These are phyloP conservation scores for Fonsecaea monophora DNA, from an alignment of 2,329 filamentous ascomycete species.

Conservation along the genomic window DNA sequence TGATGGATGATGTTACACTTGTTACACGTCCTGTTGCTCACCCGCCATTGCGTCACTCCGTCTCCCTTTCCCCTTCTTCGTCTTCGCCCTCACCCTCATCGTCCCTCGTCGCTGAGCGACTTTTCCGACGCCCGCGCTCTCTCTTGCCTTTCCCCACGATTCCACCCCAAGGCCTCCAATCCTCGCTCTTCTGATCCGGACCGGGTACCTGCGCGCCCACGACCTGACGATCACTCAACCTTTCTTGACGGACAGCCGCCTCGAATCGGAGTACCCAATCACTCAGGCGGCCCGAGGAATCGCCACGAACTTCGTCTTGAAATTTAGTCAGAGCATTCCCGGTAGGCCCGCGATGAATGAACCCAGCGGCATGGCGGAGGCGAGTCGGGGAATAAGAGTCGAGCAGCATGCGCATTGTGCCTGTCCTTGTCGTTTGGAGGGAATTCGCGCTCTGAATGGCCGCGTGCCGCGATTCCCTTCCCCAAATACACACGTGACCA, in stretches of 20 bases:
- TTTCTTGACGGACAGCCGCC: conserved; percentile 9
- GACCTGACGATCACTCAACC: conserved; percentile 17
- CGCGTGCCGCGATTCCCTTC: conserved; percentile 22
- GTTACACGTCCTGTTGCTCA: not conserved
- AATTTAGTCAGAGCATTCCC: conserved; percentile 7
- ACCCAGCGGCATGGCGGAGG: conserved; percentile 23
- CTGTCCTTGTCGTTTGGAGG: conserved; percentile 26
- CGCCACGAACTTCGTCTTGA: conserved; percentile 19
- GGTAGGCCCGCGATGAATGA: conserved; percentile 11
- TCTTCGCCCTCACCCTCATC: not conserved
- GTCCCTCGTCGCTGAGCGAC: not conserved
- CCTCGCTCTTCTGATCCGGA: not conserved
- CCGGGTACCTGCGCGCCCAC: conserved; percentile 2
- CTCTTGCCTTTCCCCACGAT: not conserved
- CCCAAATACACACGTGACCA: conserved; percentile 47
- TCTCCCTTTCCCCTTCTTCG: conserved; percentile 1
- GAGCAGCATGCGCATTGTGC: conserved; percentile 29
- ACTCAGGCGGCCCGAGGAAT: conserved; percentile 8
- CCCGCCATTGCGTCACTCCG: not conserved
- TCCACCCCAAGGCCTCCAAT: conserved; percentile 26
- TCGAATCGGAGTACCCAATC: conserved; percentile 27
- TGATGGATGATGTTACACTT: conserved; percentile 12
- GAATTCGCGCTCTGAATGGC: conserved; percentile 28
- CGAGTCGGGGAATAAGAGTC: conserved; percentile 30
- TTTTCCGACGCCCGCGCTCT: not conserved